Base-by-base conservation (phyloP, 2,329 filamentous ascomycete genomes). In the Diaporthe batatas region DNA sequence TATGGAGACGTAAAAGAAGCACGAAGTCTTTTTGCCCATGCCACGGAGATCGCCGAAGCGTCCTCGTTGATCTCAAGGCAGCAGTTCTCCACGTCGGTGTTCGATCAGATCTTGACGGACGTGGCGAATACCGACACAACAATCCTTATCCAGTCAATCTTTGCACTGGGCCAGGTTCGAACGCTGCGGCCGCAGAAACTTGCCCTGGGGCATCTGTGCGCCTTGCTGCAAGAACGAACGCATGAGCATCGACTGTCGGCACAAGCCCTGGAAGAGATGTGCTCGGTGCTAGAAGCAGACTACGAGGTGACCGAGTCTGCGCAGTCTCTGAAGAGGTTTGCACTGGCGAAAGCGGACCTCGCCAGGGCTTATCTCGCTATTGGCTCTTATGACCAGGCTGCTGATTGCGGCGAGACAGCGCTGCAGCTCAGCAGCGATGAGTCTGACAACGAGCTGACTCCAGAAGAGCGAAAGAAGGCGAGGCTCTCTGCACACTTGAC, bases 31-130 rank as follows among this genome's bases (percentile, higher is more conserved):
- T 98, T 98, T 79, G 95, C 94, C 1, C 96, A 99, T 80, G 96
- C 96, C 0, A 96, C 98, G 84, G 95, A 97, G 75, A 96, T 99
- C 64, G 91, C 94, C 0, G 93, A 94, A 74, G 92, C 94, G 0
- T 93, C 93, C 0, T 91, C 92, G 0, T 81, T 91, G 2, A 85
- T 94, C 6, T 91, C 92, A 0, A 93, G 95, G 79, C 90, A 92
- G 39, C 93, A 96, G 80, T 98, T 95, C 79, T 88, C 94, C 0
- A 85, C 92, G 0, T 93, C 94, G 1, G 87, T 93, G 62, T 98
- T 99, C 80, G 96, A 99, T 78, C 87, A 94, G 76, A 86, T 98
- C 8, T 81, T 94, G 18, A 86, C 89, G 1, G 88, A 89, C 1
- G 83, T 90, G 1, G 79, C 86, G 44, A 85, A 79, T 76, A 79